A percentile compares a stretch with the other conserved stretches of the same genome.
These are phyloP conservation scores for Colletotrichum agaves DNA, from an alignment of 2,329 filamentous ascomycete genomes.

Conservation along the genomic window DNA sequence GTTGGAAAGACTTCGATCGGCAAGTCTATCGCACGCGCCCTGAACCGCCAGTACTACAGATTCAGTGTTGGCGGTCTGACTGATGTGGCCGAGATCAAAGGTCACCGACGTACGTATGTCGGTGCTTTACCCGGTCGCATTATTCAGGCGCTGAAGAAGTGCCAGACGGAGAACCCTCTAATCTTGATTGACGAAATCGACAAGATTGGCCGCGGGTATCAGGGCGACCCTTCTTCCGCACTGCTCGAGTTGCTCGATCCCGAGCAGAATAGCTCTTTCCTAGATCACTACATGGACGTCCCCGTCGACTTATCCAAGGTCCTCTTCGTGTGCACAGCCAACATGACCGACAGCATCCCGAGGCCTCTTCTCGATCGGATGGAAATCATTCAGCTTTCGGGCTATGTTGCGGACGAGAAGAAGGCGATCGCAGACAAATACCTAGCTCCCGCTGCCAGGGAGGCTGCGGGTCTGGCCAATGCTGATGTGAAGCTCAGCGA, in stretches of 20 bases:
- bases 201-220: slow-evolving; percentile 96
- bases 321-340: slow-evolving; percentile 97
- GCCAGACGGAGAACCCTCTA: slow-evolving; percentile 96
- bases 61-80: slow-evolving; percentile 98
- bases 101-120: slow-evolving; percentile 94
- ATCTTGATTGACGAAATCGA: slow-evolving; percentile 98
- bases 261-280: slow-evolving; percentile 96
- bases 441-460: slow-evolving; percentile 92
- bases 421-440: slow-evolving; percentile 97
- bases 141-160: slow-evolving; percentile 98
- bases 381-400: slow-evolving; percentile 96
- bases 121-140: slow-evolving; percentile 95
- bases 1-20: slow-evolving; percentile 99
- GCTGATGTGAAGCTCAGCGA: slow-evolving; percentile 89
- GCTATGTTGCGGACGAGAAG: slow-evolving; percentile 98
- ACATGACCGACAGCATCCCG: slow-evolving; percentile 98
- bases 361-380: slow-evolving; percentile 93
- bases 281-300: slow-evolving; percentile 99
- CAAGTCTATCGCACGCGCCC: slow-evolving; percentile 93
- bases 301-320: slow-evolving; percentile 98
- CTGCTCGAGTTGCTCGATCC: slow-evolving; percentile 94
- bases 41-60: slow-evolving; percentile 97
- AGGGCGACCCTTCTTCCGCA: slow-evolving; percentile 95
- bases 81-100: slow-evolving; percentile 98
- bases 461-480: slow-evolving; percentile 88